Evolutionary conservation across 306 rosid genomes (phyloP), one percentile per base, ranked within the genome.

Genomic region (Begonia loranthoides): DNA sequence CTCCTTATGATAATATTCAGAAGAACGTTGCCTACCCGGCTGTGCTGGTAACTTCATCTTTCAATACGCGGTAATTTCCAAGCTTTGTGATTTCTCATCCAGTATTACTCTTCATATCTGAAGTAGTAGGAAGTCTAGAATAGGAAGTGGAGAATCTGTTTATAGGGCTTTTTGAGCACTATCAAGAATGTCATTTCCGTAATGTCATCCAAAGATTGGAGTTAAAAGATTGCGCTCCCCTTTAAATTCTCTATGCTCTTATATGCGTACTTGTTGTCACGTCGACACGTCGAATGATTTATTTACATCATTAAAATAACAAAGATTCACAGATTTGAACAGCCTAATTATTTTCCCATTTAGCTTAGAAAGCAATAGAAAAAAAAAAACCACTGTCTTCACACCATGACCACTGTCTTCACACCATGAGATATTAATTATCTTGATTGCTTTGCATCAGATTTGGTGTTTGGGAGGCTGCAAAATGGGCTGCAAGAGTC

Each of bases 391-490:
- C 60, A 21, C 24, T 11, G 17, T 13, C 22, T 15, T 5, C 5
- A 28, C 47, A 38, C 13, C 21, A 21, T 56, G 50, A 13, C 45
- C 60, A 21, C 24, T 11, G 17, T 13, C 22, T 15, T 5, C 5
- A 28, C 47, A 38, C 13, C 21, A 21, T 7, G 22, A 12, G 22
- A 59, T 40, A 49, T 13, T 17, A 36, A 49, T 39, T 13, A 9
- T 17, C 13, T 16, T 50, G 17, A 50, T 12, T 50, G 33, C 24
- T 13, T 47, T 60, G 41, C 8, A 43, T 40, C 86, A 92, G 94
- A 69, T 92, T 92, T 73, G 99, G 99, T 39, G 88, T 75, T 12
- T 92, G 96, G 99, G 96, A 86, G 75, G 85, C 93, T 38, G 94
- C 99, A 64, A 92, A 86, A 62, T 92, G 96, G 96, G 83, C 79